Base-by-base conservation (phyloP, 1,284 basidiomycete genomes). In the Trametes sp. region DNA sequence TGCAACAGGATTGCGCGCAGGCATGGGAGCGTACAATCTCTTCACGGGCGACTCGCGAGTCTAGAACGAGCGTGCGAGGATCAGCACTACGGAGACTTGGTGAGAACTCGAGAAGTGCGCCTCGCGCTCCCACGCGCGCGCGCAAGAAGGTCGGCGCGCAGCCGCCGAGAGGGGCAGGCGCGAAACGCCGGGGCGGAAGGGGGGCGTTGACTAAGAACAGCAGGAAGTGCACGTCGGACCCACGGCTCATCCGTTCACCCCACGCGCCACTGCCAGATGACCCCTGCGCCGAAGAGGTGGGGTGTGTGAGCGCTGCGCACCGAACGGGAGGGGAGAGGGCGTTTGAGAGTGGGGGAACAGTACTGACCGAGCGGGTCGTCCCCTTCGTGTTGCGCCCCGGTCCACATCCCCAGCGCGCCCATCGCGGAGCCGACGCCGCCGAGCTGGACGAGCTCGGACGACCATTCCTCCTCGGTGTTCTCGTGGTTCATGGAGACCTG, bases 371-470 rank as follows among this genome's bases (percentile, higher is more conserved):
- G 36, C 59, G 85, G 80, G 35, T 72, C 70, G 11, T 44, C 49
- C 49, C 3, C 69, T 46, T 80, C 78, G 64, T 88, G 86, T 13
- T 73, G 71, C 2, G 83, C 84, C 7, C 84, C 85, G 0, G 86
- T 87, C 87, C 86, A 88, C 73, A 84, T 74, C n/a, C 85, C 86
- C 0, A 88, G 72, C 2, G 87, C 69, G 16, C 86, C 86, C 36
- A 80, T 72, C 0, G 78, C 82, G 28, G 84, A 84, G 23, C 82
- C 83, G 4, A 84, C 75, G 0, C 79, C 80, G 16, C 87, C 87
- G 2, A 88, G 72, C 67, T 88, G 86, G 0, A 88, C 73, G 7
- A 80, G 82, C 67, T 88, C 86, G 16, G 80, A 84, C 3, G 77
- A 75, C 86, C 85, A 87, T 60, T 85, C 80, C 31, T 72, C 70